These are phyloP conservation scores for Akanthomyces muscarius DNA, from an alignment of 2,329 filamentous ascomycete species.

Conservation along the genomic window DNA sequence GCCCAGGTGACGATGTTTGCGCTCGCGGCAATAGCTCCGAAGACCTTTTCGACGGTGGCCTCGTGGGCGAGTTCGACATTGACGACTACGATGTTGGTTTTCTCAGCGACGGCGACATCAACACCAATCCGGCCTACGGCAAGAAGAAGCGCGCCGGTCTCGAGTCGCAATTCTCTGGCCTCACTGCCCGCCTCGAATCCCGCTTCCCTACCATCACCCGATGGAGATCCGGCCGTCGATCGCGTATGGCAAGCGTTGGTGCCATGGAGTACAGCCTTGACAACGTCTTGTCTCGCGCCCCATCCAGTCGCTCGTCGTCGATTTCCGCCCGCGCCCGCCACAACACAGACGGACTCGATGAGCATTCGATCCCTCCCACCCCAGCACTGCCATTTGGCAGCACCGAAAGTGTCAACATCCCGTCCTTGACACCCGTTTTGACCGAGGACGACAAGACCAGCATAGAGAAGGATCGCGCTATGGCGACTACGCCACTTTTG, in stretches of 20 bases:
- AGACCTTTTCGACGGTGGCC: slow-evolving; percentile 33
- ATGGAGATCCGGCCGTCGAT: slow-evolving; percentile 45
- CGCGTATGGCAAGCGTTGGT: slow-evolving; percentile 50
- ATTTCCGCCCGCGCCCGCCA: slow-evolving; percentile 58
- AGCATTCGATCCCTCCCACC: slow-evolving; percentile 55
- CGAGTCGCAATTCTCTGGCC: slow-evolving; percentile 57
- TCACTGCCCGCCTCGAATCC: slow-evolving; percentile 63
- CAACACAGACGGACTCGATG: slow-evolving; percentile 41
- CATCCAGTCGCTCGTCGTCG: slow-evolving; percentile 77
- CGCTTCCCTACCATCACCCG: slow-evolving; percentile 52
- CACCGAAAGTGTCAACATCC: slow-evolving; percentile 49
- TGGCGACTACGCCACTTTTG: slow-evolving; percentile 78
- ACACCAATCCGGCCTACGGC: slow-evolving; percentile 36
- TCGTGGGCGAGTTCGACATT: slow-evolving; percentile 43
- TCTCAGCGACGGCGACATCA: slow-evolving; percentile 59
- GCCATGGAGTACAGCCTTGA: slow-evolving; percentile 83
- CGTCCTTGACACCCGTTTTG: slow-evolving; percentile 39
- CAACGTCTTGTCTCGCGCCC: slow-evolving; percentile 63
- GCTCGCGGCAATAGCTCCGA: slow-evolving; percentile 49
- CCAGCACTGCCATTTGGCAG: slow-evolving; percentile 62
- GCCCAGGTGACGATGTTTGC: slow-evolving; percentile 58
- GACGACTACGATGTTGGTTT: slow-evolving; percentile 63
- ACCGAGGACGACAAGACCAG: slow-evolving; percentile 43
- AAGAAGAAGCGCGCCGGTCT: slow-evolving; percentile 54
- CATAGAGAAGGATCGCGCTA: slow-evolving; percentile 53